Percentiles rank a stretch among this genome's conserved stretches.
Conservation (phyloP, 352 stramenopile species). For the Aphanomyces cochlioides region DNA sequence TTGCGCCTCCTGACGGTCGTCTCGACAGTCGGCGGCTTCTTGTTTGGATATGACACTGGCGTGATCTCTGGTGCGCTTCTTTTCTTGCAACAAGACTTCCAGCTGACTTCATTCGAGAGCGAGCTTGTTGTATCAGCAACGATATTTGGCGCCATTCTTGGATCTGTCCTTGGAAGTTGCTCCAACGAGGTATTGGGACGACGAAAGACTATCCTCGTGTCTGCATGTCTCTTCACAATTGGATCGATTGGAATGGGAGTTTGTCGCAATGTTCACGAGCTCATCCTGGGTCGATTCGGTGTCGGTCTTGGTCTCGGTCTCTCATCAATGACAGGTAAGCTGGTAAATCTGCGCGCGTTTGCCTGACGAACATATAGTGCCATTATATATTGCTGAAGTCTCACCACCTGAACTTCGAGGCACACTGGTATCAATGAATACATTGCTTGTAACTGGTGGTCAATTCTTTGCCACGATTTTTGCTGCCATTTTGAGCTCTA, state of each 20-base stretch:
- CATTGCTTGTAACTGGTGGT: slow-evolving; percentile 62
- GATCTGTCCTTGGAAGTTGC: slow-evolving; percentile 51
- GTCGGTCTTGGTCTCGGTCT: slow-evolving; percentile 64
- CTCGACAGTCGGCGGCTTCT: slow-evolving; percentile 69
- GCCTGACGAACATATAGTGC: slow-evolving; percentile 34
- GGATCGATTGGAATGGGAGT: slow-evolving; percentile 58
- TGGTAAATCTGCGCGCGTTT: background rate
- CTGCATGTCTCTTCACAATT: slow-evolving; percentile 58
- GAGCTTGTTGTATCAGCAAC: slow-evolving; percentile 67
- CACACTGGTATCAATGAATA: slow-evolving; percentile 71
- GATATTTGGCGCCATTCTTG: slow-evolving; percentile 65
- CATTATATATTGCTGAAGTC: slow-evolving; percentile 74
- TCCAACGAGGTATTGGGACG: slow-evolving; percentile 60
- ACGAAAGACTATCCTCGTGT: slow-evolving; percentile 57
- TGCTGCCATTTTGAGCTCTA: slow-evolving; percentile 50
- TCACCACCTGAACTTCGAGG: slow-evolving; percentile 62
- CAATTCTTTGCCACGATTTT: slow-evolving; percentile 76
- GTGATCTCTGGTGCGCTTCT: slow-evolving; percentile 76
- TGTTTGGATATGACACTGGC: slow-evolving; percentile 81
- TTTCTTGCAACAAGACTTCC: slow-evolving; percentile 61
- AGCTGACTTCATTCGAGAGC: slow-evolving; percentile 54
- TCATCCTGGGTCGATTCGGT: slow-evolving; percentile 55
- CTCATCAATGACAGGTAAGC: slow-evolving; percentile 55
- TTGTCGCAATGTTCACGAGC: slow-evolving; percentile 44
- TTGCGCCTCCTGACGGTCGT: slow-evolving; percentile 64